phyloP scores from a whole-genome alignment of 192 early-diverging fungal species.

The Dispira simplex region DNA sequence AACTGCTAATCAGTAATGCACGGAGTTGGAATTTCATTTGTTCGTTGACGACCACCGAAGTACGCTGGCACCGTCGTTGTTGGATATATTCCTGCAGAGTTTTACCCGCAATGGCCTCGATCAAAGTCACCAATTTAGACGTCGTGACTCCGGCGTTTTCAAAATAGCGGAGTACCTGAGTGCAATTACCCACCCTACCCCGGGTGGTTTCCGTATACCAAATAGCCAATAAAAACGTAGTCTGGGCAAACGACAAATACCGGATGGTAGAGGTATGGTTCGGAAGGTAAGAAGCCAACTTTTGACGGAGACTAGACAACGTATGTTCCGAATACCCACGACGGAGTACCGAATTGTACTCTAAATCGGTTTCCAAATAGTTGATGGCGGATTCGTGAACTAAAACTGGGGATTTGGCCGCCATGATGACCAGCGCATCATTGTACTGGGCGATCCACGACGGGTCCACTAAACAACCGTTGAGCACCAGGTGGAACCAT shows the following conservation, averaged over 20 bases:
- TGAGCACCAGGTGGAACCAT: constrained; percentile 79
- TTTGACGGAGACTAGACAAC: constrained; percentile 30
- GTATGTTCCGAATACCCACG: constrained; percentile 32
- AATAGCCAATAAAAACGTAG: constrained; percentile 68
- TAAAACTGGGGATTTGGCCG: constrained; percentile 71
- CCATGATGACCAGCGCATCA: constrained; percentile 47
- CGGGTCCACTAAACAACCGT: constrained; percentile 56
- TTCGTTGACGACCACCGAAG: constrained; percentile 9
- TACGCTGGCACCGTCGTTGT: not conserved
- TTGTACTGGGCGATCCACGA: constrained; percentile 66
- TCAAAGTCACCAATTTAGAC: constrained; percentile 48
- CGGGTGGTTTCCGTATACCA: constrained; percentile 73
- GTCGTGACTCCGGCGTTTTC: constrained; percentile 71
- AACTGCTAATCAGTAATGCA: constrained; percentile 45
- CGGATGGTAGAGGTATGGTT: constrained; percentile 33
- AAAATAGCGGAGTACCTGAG: constrained; percentile 66
- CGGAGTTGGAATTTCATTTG: constrained; percentile 31
- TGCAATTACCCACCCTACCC: constrained; percentile 47
- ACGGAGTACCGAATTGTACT: constrained; percentile 70
- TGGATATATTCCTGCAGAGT: constrained; percentile 16
- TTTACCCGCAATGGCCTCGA: constrained; percentile 67
- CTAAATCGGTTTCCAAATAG: constrained; percentile 76
- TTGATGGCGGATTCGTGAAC: constrained; percentile 50
- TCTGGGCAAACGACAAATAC: constrained; percentile 48
- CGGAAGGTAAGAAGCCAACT: constrained; percentile 39